These are phyloP conservation scores for Dentipellis sp. DNA, from an alignment of 768 basidiomycete genomes.

Conservation along the genomic window DNA sequence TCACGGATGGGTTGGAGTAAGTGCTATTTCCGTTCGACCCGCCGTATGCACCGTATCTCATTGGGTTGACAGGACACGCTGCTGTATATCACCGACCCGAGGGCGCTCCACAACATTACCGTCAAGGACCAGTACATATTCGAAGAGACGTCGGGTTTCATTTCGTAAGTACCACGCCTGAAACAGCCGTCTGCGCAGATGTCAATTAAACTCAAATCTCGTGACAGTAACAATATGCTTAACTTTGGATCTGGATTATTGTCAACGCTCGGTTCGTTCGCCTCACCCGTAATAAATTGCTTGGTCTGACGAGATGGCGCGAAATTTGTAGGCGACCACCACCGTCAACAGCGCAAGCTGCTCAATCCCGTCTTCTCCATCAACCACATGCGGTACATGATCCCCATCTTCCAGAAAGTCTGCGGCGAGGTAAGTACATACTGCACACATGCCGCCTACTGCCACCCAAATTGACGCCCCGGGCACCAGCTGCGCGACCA, in stretches of 20 bases:
- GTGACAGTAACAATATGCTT: conserved; percentile 7
- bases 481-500: neutral
- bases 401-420: conserved; percentile 22
- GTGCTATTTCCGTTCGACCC: neutral
- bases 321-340: conserved; percentile 16
- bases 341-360: conserved; percentile 19
- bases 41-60: neutral
- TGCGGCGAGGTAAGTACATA: conserved; percentile 17
- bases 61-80: neutral
- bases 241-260: conserved; percentile 30
- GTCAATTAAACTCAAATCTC: neutral
- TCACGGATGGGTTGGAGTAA: neutral
- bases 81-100: neutral
- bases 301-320: neutral
- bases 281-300: neutral
- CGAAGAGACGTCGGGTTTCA: conserved; percentile 9
- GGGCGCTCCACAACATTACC: conserved; percentile 7
- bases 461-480: neutral
- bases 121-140: conserved; percentile 12
- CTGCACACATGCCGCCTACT: neutral
- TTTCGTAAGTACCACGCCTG: neutral
- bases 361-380: conserved; percentile 21
- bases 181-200: neutral
- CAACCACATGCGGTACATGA: no score
- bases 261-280: conserved; percentile 25